Evolutionary conservation across 257 asterid species (phyloP).

Genomic region (Craterostigma plantagineum): DNA sequence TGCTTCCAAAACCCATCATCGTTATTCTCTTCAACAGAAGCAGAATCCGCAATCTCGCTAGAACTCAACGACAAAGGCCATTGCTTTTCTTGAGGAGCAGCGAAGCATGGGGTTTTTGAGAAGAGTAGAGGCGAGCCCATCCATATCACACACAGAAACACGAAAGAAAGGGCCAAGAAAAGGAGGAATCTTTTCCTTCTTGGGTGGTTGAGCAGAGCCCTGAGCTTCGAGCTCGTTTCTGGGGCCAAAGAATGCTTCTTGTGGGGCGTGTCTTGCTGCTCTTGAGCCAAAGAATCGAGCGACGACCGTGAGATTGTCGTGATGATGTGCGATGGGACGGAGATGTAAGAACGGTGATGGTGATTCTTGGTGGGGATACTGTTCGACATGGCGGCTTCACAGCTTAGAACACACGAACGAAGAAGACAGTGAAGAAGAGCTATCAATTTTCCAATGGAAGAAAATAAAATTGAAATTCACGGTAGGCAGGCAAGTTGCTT

Average conservation of each 20-base stretch:
- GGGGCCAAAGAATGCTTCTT: slow-evolving; percentile 17
- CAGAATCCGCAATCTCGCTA: too few species aligned
- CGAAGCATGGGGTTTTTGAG: slow-evolving; percentile 27
- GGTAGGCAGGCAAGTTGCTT: not conserved
- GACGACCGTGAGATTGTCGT: slow-evolving; percentile 49
- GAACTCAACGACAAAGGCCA: slow-evolving; percentile 18
- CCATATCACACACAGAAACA: slow-evolving; percentile 20
- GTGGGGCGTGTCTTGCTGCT: slow-evolving; percentile 28
- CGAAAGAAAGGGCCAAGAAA: slow-evolving; percentile 22
- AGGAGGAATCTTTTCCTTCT: slow-evolving; percentile 17
- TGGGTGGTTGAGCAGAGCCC: slow-evolving; percentile 22
- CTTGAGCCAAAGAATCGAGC: slow-evolving; percentile 28
- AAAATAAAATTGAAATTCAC: too few species aligned
- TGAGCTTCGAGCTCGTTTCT: slow-evolving; percentile 14
- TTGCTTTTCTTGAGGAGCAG: slow-evolving; percentile 14
- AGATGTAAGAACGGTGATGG: slow-evolving; percentile 37
- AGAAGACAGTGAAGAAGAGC: too few species aligned
- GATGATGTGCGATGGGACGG: slow-evolving; percentile 62
- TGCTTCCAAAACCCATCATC: slow-evolving; percentile 73
- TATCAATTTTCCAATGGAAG: too few species aligned
- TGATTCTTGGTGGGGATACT: slow-evolving; percentile 21
- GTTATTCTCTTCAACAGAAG: slow-evolving; percentile 1
- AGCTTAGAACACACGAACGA: not conserved
- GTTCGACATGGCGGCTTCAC: slow-evolving; percentile 47
- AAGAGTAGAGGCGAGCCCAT: slow-evolving; percentile 23